These are phyloP conservation scores for Calonectria pteridis DNA, from an alignment of 2,329 filamentous ascomycete species.

Conservation along the genomic window DNA sequence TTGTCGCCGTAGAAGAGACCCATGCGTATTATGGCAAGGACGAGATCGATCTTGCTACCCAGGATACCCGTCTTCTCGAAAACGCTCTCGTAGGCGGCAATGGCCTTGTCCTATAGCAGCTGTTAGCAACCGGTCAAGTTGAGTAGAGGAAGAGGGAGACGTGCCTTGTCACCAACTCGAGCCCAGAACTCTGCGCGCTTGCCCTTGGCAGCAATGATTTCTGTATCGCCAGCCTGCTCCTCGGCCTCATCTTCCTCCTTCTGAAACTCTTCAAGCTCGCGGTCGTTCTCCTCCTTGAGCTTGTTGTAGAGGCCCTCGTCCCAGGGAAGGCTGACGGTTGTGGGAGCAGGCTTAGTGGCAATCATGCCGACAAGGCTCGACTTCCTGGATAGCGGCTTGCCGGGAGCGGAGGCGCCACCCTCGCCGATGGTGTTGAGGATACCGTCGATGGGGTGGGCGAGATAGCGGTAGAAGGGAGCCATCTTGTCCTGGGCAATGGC, in stretches of 20 bases:
- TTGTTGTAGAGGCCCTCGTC: slow-evolving; percentile 88
- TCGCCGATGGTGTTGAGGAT: slow-evolving; percentile 84
- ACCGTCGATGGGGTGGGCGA: slow-evolving; percentile 85
- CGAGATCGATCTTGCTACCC: slow-evolving; percentile 96
- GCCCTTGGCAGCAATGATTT: slow-evolving; percentile 90
- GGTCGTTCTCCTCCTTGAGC: slow-evolving; percentile 81
- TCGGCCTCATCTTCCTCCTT: slow-evolving; percentile 94
- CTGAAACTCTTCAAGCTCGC: slow-evolving; percentile 80
- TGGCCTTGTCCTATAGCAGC: slow-evolving; percentile 83
- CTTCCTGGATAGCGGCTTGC: slow-evolving; percentile 75
- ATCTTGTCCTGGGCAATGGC: slow-evolving; percentile 87
- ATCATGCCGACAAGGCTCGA: slow-evolving; percentile 81
- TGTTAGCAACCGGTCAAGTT: slow-evolving; percentile 31
- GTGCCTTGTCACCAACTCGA: slow-evolving; percentile 93
- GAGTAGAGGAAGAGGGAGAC: slow-evolving; percentile 27
- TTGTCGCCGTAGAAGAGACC: slow-evolving; percentile 97
- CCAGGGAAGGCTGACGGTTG: slow-evolving; percentile 83
- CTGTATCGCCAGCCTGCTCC: slow-evolving; percentile 96
- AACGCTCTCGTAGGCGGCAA: slow-evolving; percentile 90
- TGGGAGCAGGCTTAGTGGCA: slow-evolving; percentile 75
- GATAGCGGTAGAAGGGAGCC: slow-evolving; percentile 87
- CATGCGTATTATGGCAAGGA: slow-evolving; percentile 95
- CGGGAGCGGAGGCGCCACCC: slow-evolving; percentile 59
- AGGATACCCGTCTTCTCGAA: slow-evolving; percentile 98
- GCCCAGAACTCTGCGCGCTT: slow-evolving; percentile 98